A percentile compares a stretch with the other conserved stretches of the same genome.
These are phyloP conservation scores for Sparassis latifolia DNA, from an alignment of 1,284 basidiomycete species.

Conservation along the genomic window DNA sequence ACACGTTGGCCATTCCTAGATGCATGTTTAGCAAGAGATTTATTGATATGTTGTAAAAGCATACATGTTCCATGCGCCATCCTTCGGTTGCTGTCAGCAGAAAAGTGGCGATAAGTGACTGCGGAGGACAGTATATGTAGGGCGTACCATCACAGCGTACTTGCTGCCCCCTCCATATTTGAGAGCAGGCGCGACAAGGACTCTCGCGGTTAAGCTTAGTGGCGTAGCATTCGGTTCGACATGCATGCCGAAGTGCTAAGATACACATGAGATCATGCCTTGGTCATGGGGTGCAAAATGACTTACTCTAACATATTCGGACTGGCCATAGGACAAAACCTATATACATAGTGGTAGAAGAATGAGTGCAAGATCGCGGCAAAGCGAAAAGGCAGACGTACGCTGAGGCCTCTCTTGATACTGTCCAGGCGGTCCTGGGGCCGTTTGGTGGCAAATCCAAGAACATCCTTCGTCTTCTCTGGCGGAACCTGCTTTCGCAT, in stretches of 20 bases:
- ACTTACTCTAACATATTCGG: constrained; percentile 54
- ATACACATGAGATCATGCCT: neutral
- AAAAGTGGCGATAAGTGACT: neutral
- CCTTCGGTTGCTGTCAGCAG: constrained; percentile 40
- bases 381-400: constrained; percentile 20
- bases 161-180: constrained; percentile 50
- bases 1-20: constrained; percentile 61
- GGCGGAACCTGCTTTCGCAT: constrained; percentile 69
- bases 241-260: constrained; percentile 52
- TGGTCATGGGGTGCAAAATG: constrained; percentile 2
- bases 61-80: constrained; percentile 70
- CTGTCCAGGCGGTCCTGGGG: constrained; percentile 55
- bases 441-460: constrained; percentile 66
- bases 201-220: constrained; percentile 49
- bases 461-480: constrained; percentile 57
- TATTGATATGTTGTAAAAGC: constrained; percentile 6
- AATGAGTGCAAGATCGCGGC: neutral
- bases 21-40: constrained; percentile 6
- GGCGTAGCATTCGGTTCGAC: constrained; percentile 44
- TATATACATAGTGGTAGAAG: constrained; percentile 17
- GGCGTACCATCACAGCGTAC: constrained; percentile 47
- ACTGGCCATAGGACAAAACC: constrained; percentile 65
- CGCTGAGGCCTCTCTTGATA: constrained; percentile 49
- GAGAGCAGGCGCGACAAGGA: constrained; percentile 54
- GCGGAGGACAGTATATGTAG: neutral